These are phyloP conservation scores for Alternaria alternata DNA, from an alignment of 2,329 filamentous ascomycete genomes.

Conservation along the genomic window DNA sequence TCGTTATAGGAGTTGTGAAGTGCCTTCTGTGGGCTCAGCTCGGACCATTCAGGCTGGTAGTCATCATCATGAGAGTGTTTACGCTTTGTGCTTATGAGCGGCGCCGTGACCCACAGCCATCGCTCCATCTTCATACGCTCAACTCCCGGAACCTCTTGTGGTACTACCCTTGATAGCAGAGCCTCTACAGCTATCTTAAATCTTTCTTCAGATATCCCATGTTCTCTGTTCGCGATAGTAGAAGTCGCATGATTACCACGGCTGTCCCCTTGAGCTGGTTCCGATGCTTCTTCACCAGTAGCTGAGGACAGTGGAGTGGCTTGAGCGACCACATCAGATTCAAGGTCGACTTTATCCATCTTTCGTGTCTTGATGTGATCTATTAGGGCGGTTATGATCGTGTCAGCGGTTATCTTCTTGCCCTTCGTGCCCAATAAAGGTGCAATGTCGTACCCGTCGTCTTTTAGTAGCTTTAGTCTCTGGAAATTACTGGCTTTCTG, in stretches of 20 bases:
- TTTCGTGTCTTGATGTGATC: slow-evolving; percentile 6
- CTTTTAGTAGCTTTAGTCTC: slow-evolving; percentile 17
- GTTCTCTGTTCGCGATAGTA: background rate
- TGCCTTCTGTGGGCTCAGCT: background rate
- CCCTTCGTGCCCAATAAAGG: background rate
- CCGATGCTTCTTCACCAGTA: background rate
- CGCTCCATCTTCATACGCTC: background rate
- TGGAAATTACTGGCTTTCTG: slow-evolving; percentile 16
- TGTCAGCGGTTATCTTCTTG: background rate
- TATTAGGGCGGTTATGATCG: slow-evolving; percentile 11
- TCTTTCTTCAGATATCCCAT: background rate
- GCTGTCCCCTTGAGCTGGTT: background rate
- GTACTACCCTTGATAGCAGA: background rate
- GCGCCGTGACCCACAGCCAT: background rate
- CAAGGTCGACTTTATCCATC: background rate
- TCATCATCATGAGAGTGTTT: slow-evolving; percentile 7
- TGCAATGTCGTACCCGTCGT: slow-evolving; percentile 20
- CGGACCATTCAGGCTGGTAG: background rate
- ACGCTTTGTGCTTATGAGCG: background rate
- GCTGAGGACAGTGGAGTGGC: background rate
- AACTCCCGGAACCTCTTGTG: background rate
- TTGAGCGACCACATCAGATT: background rate
- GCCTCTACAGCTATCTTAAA: background rate
- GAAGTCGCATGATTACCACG: background rate
- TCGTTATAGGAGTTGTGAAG: slow-evolving; percentile 3